A percentile compares a stretch with the other conserved stretches of the same genome.
Conservation (phyloP, 2,329 filamentous ascomycete species). For the Aspergillus udagawae region DNA sequence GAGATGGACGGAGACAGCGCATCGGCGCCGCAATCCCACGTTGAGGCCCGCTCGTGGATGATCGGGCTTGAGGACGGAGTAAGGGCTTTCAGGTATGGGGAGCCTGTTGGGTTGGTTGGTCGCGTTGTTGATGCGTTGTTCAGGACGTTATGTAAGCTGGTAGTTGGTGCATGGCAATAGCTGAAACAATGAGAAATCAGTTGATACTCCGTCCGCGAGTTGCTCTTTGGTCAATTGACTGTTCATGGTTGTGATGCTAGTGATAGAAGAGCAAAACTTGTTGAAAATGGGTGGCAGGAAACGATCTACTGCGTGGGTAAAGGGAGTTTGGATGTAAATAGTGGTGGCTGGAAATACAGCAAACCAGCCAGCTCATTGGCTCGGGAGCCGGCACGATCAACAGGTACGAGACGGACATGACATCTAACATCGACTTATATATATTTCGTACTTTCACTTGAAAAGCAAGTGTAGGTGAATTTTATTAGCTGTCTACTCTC, state of each 20-base stretch:
- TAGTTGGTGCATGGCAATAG: neutral
- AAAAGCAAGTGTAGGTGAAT: too few relatives aligned
- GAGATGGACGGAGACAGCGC: slow-evolving; percentile 5
- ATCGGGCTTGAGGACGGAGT: neutral
- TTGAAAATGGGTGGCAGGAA: slow-evolving; percentile 9
- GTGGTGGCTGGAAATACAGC: slow-evolving; percentile 13
- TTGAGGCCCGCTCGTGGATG: neutral
- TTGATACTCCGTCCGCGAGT: neutral
- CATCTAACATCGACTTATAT: neutral
- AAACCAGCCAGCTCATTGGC: neutral
- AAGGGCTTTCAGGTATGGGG: neutral
- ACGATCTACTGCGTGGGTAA: neutral
- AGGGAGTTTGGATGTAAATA: slow-evolving; percentile 13
- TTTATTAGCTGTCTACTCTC: neutral
- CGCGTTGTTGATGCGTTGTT: neutral
- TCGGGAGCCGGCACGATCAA: neutral
- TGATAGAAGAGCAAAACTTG: slow-evolving; percentile 2
- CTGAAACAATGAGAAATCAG: neutral
- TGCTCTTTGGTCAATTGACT: neutral
- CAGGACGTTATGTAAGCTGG: neutral
- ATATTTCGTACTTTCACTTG: neutral
- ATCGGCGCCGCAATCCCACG: slow-evolving; percentile 6
- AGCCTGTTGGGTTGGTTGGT: neutral
- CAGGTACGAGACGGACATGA: neutral
- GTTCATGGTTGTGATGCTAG: neutral